Conservation (phyloP, 345 rosid species). For the Hypericum androsaemum region DNA sequence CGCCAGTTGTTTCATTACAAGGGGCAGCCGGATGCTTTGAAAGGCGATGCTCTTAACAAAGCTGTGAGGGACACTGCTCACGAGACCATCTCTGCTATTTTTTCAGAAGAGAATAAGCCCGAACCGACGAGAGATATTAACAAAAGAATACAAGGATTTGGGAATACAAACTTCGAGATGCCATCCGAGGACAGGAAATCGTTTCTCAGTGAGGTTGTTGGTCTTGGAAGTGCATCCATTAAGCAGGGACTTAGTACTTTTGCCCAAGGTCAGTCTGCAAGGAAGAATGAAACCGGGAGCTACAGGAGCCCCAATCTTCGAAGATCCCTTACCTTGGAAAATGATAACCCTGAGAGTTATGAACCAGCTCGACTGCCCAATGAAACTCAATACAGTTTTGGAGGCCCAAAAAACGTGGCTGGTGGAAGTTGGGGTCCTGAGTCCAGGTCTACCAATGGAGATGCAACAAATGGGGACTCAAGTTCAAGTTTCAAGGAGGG, state of each 20-base stretch:
- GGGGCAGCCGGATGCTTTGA: conserved; percentile 77
- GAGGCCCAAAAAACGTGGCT: conserved; percentile 29
- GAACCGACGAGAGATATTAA: conserved; percentile 48
- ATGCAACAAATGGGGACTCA: conserved; percentile 33
- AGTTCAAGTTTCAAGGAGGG: conserved; percentile 36
- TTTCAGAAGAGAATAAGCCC: conserved; percentile 57
- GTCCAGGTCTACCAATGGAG: conserved; percentile 32
- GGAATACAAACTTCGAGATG: conserved; percentile 68
- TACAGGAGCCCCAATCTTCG: conserved; percentile 75
- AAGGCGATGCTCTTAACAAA: conserved; percentile 93
- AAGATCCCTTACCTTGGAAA: conserved; percentile 77
- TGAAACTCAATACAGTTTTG: conserved; percentile 39
- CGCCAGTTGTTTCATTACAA: conserved; percentile 80
- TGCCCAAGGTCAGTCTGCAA: conserved; percentile 51
- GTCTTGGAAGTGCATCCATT: conserved; percentile 87
- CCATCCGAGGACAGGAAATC: conserved; percentile 78
- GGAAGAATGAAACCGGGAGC: conserved; percentile 68
- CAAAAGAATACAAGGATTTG: conserved; percentile 87
- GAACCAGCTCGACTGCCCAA: conserved; percentile 51
- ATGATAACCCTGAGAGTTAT: conserved; percentile 51
- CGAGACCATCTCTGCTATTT: conserved; percentile 71
- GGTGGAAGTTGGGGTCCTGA: conserved; percentile 58
- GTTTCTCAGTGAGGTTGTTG: conserved; percentile 88
- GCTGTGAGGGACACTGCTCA: conserved; percentile 87
- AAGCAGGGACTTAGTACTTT: conserved; percentile 82